These are phyloP conservation scores for Trichoderma asperelloides DNA, from an alignment of 495 filamentous ascomycete genomes.

Conservation along the genomic window DNA sequence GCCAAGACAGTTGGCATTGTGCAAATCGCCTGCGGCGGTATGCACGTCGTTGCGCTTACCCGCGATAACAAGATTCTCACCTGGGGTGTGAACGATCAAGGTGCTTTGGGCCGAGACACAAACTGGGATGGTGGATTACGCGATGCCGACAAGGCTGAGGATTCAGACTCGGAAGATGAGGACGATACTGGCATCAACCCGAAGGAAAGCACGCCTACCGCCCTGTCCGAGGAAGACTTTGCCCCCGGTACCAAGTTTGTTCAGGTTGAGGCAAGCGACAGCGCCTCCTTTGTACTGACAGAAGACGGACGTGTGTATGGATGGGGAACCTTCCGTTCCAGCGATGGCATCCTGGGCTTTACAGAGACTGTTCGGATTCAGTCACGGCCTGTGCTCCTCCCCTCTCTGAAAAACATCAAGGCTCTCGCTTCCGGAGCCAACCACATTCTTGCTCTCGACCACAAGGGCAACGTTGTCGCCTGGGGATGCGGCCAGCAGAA, in stretches of 20 bases:
- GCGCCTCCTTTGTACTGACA: conserved; percentile 55
- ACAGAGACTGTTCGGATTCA: conserved; percentile 27
- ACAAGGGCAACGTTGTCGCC: conserved; percentile 53
- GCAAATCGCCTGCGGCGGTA: conserved; percentile 53
- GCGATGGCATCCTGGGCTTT: conserved; percentile 67
- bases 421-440: conserved; percentile 55
- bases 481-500: conserved; percentile 69
- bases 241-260: conserved; percentile 46
- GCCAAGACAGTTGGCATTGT: conserved; percentile 54
- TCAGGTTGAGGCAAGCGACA: conserved; percentile 56
- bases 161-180: conserved; percentile 20
- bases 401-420: conserved; percentile 52
- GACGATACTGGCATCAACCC: conserved; percentile 46
- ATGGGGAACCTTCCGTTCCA: conserved; percentile 59
- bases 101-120: conserved; percentile 57
- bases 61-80: conserved; percentile 56
- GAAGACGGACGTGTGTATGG: conserved; percentile 54
- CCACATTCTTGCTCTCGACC: conserved; percentile 62
- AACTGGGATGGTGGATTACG: conserved; percentile 46
- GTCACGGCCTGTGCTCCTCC: conserved; percentile 25
- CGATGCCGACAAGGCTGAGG: conserved; percentile 46
- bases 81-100: conserved; percentile 64
- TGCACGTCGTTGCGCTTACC: conserved; percentile 56
- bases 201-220: conserved; percentile 49
- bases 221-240: conserved; percentile 27